Evolutionary conservation across 345 rosid species (phyloP), one percentile per base, ranked within the genome.

Genomic region (sweet orange (Citrus sinensis)): DNA sequence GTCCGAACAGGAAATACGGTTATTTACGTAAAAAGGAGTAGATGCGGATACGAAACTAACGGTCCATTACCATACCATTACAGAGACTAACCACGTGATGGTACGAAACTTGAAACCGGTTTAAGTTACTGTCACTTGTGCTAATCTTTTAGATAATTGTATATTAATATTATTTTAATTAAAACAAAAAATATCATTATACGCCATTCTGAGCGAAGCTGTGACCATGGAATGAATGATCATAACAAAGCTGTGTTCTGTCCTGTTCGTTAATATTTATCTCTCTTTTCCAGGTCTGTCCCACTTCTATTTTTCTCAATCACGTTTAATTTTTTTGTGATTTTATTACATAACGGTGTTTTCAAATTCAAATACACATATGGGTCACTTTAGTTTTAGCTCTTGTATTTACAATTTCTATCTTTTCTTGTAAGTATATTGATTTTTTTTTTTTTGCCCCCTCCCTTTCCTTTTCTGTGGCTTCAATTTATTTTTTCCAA

Each of bases 271-370:
- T 80, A 46, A 46, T 46, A 3, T 69, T 71, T 72, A 49, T 54
- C 78, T 69, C 69, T 76, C 72, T 76, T 78, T 77, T 82, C 67
- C 67, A 74, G 83, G 79, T 70, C 67, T 60, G 74, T 66, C 62
- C 24, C 40, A 34, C 69, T 55, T 9, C 55, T 20, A 24, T 62
- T 66, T 67, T 42, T 27, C 24, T 54, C 56, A n/a, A 1, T 6
- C n/a, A 20, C 70, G 10, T 73, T 42, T 30, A 32, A 4, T 4
- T 32, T 32, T 71, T 29, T 20, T 13, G 30, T 73, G 30, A 56
- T 75, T 55, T 27, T 64, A 1, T 55, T 37, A 2, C 49, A 9
- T 68, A 59, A 16, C 22, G 2, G 16, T 74, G 11, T 24, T 37
- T 74, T 35, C 42, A 39, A 27, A 75, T 75, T 30, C 49, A 64